Conservation (phyloP, 345 rosid genomes). For the Psidium guajava region DNA sequence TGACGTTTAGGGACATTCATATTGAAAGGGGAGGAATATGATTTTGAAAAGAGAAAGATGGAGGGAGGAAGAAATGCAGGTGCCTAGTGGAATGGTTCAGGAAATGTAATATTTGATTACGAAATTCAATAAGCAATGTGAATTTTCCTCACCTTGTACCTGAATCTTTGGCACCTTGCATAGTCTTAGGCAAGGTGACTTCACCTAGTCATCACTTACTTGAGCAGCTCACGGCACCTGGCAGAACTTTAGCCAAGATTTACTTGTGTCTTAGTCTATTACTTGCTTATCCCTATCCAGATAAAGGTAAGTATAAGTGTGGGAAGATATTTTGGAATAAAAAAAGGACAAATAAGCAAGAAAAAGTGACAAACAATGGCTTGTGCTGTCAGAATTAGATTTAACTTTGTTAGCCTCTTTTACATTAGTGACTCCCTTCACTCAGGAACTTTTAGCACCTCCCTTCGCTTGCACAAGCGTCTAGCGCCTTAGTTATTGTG, state of each 20-base stretch:
- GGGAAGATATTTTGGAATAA: background rate
- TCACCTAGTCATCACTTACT: background rate
- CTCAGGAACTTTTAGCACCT: background rate
- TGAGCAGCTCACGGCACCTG: background rate
- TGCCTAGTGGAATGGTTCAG: background rate
- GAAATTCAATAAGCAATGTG: background rate
- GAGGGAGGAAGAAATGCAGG: background rate
- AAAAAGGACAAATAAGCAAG: background rate
- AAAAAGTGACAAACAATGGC: background rate
- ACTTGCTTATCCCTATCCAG: background rate
- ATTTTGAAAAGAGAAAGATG: background rate
- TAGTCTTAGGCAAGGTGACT: background rate
- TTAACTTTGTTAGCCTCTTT: background rate
- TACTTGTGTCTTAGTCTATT: background rate
- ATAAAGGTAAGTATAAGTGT: background rate
- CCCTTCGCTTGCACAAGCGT: background rate
- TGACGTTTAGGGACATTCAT: background rate
- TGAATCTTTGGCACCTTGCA: background rate
- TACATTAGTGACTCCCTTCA: background rate
- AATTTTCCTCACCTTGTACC: background rate
- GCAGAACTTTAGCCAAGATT: background rate
- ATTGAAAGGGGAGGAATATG: background rate
- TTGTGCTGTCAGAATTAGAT: background rate
- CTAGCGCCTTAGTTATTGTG: background rate
- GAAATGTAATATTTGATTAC: background rate